A percentile compares a stretch with the other conserved stretches of the same genome.
These are phyloP conservation scores for Myrmaecium sp. DNA, from an alignment of 2,329 filamentous ascomycete genomes.

Conservation along the genomic window DNA sequence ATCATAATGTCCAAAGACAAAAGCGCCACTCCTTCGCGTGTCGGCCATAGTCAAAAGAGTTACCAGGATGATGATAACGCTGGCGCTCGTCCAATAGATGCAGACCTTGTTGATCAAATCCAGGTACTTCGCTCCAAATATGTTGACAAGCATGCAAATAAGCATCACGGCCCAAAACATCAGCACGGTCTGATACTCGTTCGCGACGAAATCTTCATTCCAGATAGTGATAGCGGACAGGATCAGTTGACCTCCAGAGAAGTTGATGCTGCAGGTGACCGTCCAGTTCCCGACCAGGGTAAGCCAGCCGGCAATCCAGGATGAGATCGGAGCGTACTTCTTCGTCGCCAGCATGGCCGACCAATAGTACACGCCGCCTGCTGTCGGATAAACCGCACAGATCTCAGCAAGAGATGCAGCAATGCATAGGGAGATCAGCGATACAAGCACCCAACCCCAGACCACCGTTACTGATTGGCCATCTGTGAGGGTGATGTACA, in stretches of 20 bases:
- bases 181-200: conserved; percentile 51
- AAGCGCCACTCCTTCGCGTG: conserved; percentile 38
- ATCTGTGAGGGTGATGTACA: conserved; percentile 51
- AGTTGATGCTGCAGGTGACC: conserved; percentile 46
- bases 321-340: conserved; percentile 48
- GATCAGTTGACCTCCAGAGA: conserved; percentile 53
- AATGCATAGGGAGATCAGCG: conserved; percentile 44
- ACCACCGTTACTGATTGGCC: conserved; percentile 52
- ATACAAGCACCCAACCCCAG: conserved; percentile 53
- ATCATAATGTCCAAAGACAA: conserved; percentile 54
- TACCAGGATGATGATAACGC: conserved; percentile 52
- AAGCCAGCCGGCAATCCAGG: conserved; percentile 55
- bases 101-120: conserved; percentile 57
- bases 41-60: conserved; percentile 45
- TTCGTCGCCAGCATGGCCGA: conserved; percentile 48
- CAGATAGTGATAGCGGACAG: conserved; percentile 52
- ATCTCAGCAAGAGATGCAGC: conserved; percentile 53
- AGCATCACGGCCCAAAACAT: conserved; percentile 58
- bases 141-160: conserved; percentile 46
- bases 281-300: conserved; percentile 63
- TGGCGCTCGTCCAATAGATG: conserved; percentile 53
- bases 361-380: conserved; percentile 56
- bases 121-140: conserved; percentile 44
- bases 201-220: conserved; percentile 51
- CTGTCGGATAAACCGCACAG: conserved; percentile 50